Evolutionary conservation across 352 stramenopile species (phyloP), one percentile per base, ranked within the genome.

Genomic region (Elongisporangium anandrum): DNA sequence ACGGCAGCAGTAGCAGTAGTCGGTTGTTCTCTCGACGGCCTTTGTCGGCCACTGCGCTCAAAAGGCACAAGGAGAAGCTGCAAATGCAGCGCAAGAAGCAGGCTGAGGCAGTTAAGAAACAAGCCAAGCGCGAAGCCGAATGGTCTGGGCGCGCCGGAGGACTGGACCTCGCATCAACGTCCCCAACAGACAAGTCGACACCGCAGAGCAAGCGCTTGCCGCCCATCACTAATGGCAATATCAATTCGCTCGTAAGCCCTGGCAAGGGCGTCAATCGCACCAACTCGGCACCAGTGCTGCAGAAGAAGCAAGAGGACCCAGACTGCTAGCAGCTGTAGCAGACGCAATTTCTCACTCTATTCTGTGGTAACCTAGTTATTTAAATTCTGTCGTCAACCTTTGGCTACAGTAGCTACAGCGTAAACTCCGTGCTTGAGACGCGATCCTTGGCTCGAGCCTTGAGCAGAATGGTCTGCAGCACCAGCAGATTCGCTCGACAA

Each of bases 71-170:
- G 55, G 74, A 88, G 22, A 89, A 90, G 68, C 60, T 87, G 39
- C 50, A 73, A 6, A 54, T 72, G 9, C 74, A 87, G 50, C 80
- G 78, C 23, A 83, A 84, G 41, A 85, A 87, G 60, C 79, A 79
- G n/a, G 66, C 79, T 47, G 81, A 91, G 23, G 81, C 92, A 16
- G 65, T 67, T 3, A 77, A 79, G 49, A 69, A 69, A 2, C 67
- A 85, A 26, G 66, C 79, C 2, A 72, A 76, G 21, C 87, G 90
- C 71, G 85, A 96, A 62, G 70, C 82, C 7, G 79, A 93, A 50
- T 96, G 85, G 87, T 71, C 82, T 24, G 85, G 85, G 9, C 80
- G 85, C 8, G 80, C 84, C 0, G 85, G 80, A 8, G 87, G 87
- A 0, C 64, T 94, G 60, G 81, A 96, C 39, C 61, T 73, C 17